phyloP scores from a whole-genome alignment of 371 early-diverging fungal species.

The Chytridiales sp. region DNA sequence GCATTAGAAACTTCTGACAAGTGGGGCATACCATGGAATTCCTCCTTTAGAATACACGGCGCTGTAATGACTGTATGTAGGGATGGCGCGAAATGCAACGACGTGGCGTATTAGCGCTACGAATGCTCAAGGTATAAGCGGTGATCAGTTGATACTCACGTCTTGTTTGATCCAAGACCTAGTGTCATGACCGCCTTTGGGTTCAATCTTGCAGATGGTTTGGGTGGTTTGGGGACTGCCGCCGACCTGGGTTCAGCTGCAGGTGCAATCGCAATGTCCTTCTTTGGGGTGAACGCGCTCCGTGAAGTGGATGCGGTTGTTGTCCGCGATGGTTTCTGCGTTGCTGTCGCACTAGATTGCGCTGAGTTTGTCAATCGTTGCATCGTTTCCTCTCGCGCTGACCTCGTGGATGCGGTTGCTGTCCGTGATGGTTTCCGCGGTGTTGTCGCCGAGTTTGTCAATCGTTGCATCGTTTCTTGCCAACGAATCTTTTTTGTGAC shows the following conservation, averaged over 20 bases:
- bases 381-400: too few relatives aligned
- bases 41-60: slow-evolving; percentile 42
- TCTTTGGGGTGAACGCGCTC: too few relatives aligned
- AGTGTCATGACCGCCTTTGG: slow-evolving; percentile 26
- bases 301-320: too few relatives aligned
- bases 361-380: too few relatives aligned
- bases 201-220: slow-evolving; percentile 18
- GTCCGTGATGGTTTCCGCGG: too few relatives aligned
- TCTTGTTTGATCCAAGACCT: slow-evolving; percentile 9
- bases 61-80: slow-evolving; percentile 43
- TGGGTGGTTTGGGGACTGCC: too few relatives aligned
- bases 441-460: too few relatives aligned
- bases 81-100: not conserved
- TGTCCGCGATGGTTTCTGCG: too few relatives aligned
- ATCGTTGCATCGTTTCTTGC: too few relatives aligned
- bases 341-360: too few relatives aligned
- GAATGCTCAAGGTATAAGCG: not conserved
- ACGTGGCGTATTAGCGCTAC: not conserved
- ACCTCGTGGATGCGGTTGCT: too few relatives aligned
- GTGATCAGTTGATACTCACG: slow-evolving; percentile 9
- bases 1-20: not conserved
- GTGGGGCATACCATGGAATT: slow-evolving; percentile 35
- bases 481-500: too few relatives aligned
- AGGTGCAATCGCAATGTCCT: slow-evolving; percentile 7
- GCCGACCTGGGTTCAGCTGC: slow-evolving; percentile 13